Base-by-base conservation (phyloP, 805 yeast genomes). In the Wickerhamiella spandovensis region DNA sequence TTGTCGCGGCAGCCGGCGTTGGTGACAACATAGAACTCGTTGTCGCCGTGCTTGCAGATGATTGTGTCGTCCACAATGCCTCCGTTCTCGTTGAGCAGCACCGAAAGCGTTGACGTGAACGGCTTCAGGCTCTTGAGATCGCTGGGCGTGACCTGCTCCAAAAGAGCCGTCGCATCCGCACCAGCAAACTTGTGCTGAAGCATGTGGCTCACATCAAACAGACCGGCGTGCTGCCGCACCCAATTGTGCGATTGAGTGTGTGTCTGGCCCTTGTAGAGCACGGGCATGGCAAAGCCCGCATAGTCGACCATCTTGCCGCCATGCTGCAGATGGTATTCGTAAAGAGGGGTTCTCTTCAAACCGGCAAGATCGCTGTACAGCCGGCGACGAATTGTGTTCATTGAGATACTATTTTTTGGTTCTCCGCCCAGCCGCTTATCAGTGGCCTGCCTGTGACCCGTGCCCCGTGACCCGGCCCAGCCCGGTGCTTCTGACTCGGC, bases 121-220 rank as follows among this genome's bases (percentile, higher is more conserved):
- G 75, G 72, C 44, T 70, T 65, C 54, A 90, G 69, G 5, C 57
- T 63, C n/a, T 67, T 60, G 54, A 88, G 75, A 64, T 88, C 96
- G 15, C 90, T 77, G 10, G 98, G 98, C n/a, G 96, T 85, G 47
- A 90, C 70, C 57, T 74, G 77, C 64, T 92, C 83, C 55, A 92
- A 71, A 50, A 90, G 79, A 4, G 71, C 70, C 5, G 78, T 69
- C 1, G 94, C 77, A 41, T 77, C 82, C 1, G 75, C 67, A 15
- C 98, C 98, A 2, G 66, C 63, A 53, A 92, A 65, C 43, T 72
- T 75, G 65, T 94, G 97, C 70, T 92, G 98, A 47, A 90, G 75
- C 98, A 92, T 92, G 67, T 92, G 98, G 49, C 95, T 85, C 48
- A 92, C 98, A 64, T 92, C 98, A 61, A 92, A 92, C 47, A 92